Evolutionary conservation across 768 basidiomycete species (phyloP).

Genomic region (Boletales sp.): DNA sequence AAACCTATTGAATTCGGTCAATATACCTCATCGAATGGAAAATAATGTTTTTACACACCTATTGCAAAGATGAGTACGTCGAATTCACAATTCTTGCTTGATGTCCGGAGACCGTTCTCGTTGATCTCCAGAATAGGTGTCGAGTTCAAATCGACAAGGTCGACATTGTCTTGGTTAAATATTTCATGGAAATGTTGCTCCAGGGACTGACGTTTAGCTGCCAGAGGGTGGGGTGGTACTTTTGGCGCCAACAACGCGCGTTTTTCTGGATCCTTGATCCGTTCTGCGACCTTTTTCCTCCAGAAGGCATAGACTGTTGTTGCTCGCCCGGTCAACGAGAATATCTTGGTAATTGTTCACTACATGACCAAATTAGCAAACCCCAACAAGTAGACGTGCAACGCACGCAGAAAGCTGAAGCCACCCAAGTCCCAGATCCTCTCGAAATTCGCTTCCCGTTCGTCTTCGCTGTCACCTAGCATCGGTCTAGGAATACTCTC

Average conservation of each 20-base stretch:
- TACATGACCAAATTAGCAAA: neutral
- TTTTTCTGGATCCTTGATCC: slow-evolving; percentile 10
- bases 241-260: slow-evolving; percentile 12
- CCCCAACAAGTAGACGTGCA: no score
- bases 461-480: slow-evolving; percentile 3
- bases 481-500: neutral
- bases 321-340: neutral
- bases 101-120: slow-evolving; percentile 6
- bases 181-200: slow-evolving; percentile 14
- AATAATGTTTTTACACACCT: neutral
- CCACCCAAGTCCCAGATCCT: slow-evolving; percentile 6
- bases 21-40: no score
- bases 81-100: slow-evolving; percentile 2
- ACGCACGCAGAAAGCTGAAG: slow-evolving; percentile 7
- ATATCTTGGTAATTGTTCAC: slow-evolving; percentile 8
- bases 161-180: slow-evolving; percentile 15
- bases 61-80: slow-evolving; percentile 17
- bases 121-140: slow-evolving; percentile 8
- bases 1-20: slow-evolving; percentile 4
- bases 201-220: slow-evolving; percentile 2
- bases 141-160: slow-evolving; percentile 8
- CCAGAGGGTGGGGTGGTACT: slow-evolving; percentile 10
- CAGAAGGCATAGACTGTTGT: slow-evolving; percentile 9
- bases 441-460: slow-evolving; percentile 10
- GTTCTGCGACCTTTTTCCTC: slow-evolving; percentile 13